Percentiles rank a stretch among this genome's conserved stretches.
phyloP scores from a whole-genome alignment of 345 rosid species.

The Hibiscus mutabilis region DNA sequence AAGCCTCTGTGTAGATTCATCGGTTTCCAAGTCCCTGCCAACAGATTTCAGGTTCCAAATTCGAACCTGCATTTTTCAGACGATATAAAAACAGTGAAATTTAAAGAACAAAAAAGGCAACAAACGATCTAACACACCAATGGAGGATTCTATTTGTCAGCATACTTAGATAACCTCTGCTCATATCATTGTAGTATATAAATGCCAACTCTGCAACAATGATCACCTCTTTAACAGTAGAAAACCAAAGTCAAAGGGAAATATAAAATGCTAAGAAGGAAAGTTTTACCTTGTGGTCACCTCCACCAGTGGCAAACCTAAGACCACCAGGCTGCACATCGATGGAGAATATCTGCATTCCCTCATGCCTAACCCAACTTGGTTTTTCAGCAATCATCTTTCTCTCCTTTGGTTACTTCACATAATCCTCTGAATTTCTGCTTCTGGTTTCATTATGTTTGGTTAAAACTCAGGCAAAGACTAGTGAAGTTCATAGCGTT shows the following conservation, averaged over 20 bases:
- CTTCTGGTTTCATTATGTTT: slow-evolving; percentile 7
- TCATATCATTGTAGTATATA: neutral
- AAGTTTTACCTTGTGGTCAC: slow-evolving; percentile 2
- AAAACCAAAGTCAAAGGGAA: neutral
- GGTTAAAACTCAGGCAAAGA: slow-evolving; percentile 7
- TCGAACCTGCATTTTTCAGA: slow-evolving; percentile 52
- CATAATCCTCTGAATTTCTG: slow-evolving; percentile 10
- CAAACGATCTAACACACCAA: neutral
- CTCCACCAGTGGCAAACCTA: slow-evolving; percentile 5
- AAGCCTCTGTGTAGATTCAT: slow-evolving; percentile 66
- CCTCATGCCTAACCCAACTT: slow-evolving; percentile 91
- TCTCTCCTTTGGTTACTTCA: slow-evolving; percentile 5
- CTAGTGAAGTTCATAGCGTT: slow-evolving; percentile 17
- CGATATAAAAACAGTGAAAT: neutral
- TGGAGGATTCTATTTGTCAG: neutral
- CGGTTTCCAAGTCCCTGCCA: slow-evolving; percentile 47
- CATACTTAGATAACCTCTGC: neutral
- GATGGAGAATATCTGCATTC: slow-evolving; percentile 94
- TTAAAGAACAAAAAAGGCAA: neutral
- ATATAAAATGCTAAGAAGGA: slow-evolving; percentile 10
- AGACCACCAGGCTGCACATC: slow-evolving; percentile 73
- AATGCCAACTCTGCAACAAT: neutral
- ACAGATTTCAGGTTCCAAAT: slow-evolving; percentile 92
- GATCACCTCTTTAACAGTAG: neutral
- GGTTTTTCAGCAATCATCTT: slow-evolving; percentile 97